Conservation (phyloP, 169 alveolate genomes). For the Amoebophrya sp. region DNA sequence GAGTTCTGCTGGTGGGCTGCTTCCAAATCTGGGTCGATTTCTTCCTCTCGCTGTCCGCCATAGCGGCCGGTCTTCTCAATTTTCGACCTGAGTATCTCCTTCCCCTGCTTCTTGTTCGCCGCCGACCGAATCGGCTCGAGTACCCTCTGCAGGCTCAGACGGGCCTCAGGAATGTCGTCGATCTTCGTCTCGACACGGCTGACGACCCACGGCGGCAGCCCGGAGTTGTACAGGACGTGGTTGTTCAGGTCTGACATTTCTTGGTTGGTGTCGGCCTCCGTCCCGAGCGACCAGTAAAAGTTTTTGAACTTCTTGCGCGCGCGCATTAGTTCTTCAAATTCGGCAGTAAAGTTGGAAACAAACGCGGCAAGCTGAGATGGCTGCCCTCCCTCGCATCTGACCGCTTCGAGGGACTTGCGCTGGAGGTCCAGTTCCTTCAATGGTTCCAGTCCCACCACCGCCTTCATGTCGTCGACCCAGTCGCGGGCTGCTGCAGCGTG, state of each 20-base stretch:
- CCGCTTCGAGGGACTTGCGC: neutral
- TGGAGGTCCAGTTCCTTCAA: neutral
- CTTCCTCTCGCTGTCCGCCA: neutral
- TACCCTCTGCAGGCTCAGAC: neutral
- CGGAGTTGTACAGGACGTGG: neutral
- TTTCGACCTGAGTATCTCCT: neutral
- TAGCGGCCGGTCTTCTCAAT: neutral
- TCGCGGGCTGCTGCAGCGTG: neutral
- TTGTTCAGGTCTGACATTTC: neutral
- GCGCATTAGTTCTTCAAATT: neutral
- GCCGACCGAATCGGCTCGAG: neutral
- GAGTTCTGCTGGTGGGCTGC: neutral
- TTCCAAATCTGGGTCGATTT: neutral
- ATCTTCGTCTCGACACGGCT: neutral
- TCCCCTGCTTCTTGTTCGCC: neutral
- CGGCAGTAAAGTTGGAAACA: neutral
- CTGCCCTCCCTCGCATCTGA: neutral
- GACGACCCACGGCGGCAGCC: neutral
- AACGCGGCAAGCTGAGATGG: neutral
- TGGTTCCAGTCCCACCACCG: neutral
- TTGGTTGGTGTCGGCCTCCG: neutral
- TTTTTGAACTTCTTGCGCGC: neutral
- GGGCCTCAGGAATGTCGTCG: neutral
- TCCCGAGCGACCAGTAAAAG: neutral
- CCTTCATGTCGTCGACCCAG: neutral